Base-by-base conservation (phyloP, 768 basidiomycete species). In the Suillus sp. region DNA sequence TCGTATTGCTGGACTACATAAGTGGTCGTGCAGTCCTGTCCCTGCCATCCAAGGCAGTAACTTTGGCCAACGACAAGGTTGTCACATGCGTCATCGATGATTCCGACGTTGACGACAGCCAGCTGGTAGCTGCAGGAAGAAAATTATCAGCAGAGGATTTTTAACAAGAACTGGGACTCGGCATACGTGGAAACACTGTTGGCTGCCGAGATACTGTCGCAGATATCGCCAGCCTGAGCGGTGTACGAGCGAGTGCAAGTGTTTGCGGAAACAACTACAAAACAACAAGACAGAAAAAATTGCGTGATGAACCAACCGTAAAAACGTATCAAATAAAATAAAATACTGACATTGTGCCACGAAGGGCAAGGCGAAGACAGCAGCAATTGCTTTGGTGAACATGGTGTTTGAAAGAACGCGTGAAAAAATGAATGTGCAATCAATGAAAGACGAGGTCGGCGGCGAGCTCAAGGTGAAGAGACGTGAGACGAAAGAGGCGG, bases 141-240 rank as follows among this genome's bases (percentile, higher is more conserved):
- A 45, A 64, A 47, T 42, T 27, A 2, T 35, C 7, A 57, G 18
- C 35, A 25, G 10, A 7, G 42, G 0, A 38, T 25, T 10, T 7
- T 9, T 8, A n/a, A 50, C 14, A 45, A 25, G 3, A 5, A 3
- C 6, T 34, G 3, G 25, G 35, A 80, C 86, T 34, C 13, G 22
- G 18, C 56, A 20, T 65, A 90, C 89, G 87, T 88, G 38, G 89
- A 89, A 67, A 81, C 86, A 47, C 83, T 79, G 60, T 88, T 67
- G 7, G 81, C 78, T n/a, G 82, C 81, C 65, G 88, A 91, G 75
- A 93, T 92, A 65, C 72, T 70, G 77, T 92, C 89, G 71, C 91
- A 93, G 61, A 79, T 82, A 71, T 92, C 91, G 58, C 86, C 87
- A 3, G 69, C 68, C 63, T 82, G 68, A 45, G 91, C 81, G 64